These are phyloP conservation scores for Zygosaccharomyces bisporus DNA, from an alignment of 805 yeast genomes.

Conservation along the genomic window DNA sequence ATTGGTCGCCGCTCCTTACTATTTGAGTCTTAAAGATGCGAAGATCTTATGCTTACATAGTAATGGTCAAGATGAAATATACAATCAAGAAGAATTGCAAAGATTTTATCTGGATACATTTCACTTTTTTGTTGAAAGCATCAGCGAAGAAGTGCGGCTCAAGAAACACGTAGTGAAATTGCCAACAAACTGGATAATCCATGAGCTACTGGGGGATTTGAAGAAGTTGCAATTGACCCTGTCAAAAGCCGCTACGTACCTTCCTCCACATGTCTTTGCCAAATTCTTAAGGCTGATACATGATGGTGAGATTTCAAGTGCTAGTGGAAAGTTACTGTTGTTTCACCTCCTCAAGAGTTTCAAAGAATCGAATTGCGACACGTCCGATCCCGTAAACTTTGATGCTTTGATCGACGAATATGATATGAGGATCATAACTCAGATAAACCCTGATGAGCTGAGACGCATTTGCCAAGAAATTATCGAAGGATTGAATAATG, in stretches of 20 bases:
- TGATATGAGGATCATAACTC: slow-evolving; percentile 40
- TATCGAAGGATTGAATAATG: slow-evolving; percentile 39
- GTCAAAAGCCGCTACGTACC: slow-evolving; percentile 31
- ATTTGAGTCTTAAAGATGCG: slow-evolving; percentile 69
- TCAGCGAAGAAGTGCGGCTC: slow-evolving; percentile 19
- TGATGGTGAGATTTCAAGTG: slow-evolving; percentile 48
- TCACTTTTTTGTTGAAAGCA: slow-evolving; percentile 35
- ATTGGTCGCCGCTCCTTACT: slow-evolving; percentile 49
- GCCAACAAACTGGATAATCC: slow-evolving; percentile 76
- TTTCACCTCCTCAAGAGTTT: slow-evolving; percentile 55
- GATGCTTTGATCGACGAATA: slow-evolving; percentile 49
- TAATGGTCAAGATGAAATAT: slow-evolving; percentile 27
- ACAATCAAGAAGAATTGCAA: slow-evolving; percentile 39
- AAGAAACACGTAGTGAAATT: slow-evolving; percentile 30
- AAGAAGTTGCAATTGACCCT: slow-evolving; percentile 44
- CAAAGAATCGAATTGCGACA: slow-evolving; percentile 32
- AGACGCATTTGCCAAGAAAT: slow-evolving; percentile 45
- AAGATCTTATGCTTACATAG: slow-evolving; percentile 55
- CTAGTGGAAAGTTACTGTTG: slow-evolving; percentile 65
- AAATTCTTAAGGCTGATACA: slow-evolving; percentile 53
- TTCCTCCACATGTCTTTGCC: slow-evolving; percentile 46
- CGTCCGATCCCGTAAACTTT: slow-evolving; percentile 28
- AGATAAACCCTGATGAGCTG: slow-evolving; percentile 37
- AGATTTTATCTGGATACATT: slow-evolving; percentile 46
- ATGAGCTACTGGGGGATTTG: slow-evolving; percentile 71